phyloP scores from a whole-genome alignment of 2,329 filamentous ascomycete species.

The Albifimbria verrucaria region DNA sequence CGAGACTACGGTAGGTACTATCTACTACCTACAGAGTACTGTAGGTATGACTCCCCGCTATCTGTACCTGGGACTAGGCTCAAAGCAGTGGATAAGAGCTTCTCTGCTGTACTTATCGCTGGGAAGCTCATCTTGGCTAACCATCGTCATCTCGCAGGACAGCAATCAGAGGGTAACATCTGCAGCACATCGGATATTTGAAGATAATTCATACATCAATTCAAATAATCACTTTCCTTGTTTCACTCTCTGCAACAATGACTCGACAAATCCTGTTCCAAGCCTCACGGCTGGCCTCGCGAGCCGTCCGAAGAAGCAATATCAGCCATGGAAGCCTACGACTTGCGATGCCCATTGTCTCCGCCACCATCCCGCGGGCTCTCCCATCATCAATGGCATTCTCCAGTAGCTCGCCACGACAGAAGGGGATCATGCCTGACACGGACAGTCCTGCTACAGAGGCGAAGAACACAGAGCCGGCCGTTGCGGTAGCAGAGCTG shows the following conservation, averaged over 20 bases:
- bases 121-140: no score
- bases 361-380: conserved; percentile 3
- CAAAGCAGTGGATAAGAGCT: not conserved
- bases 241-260: conserved; percentile 17
- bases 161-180: no score
- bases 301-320: conserved; percentile 25
- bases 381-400: conserved; percentile 21
- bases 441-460: conserved; percentile 50
- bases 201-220: no score
- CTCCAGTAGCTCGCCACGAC: conserved; percentile 22
- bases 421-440: conserved; percentile 57
- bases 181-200: no score
- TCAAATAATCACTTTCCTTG: no score
- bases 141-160: no score
- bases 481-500: conserved; percentile 58
- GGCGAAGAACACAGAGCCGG: conserved; percentile 33
- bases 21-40: no score
- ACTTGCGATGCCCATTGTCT: conserved; percentile 14
- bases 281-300: conserved; percentile 34
- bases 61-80: not conserved
- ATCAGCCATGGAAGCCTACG: conserved; percentile 12
- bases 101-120: not conserved
- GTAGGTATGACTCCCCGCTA: no score
- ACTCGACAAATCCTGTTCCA: conserved; percentile 30
- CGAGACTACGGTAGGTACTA: not conserved